A percentile compares a stretch with the other conserved stretches of the same genome.
Conservation (phyloP, 371 early-diverging fungal species). For the Sporodiniella umbellata region DNA sequence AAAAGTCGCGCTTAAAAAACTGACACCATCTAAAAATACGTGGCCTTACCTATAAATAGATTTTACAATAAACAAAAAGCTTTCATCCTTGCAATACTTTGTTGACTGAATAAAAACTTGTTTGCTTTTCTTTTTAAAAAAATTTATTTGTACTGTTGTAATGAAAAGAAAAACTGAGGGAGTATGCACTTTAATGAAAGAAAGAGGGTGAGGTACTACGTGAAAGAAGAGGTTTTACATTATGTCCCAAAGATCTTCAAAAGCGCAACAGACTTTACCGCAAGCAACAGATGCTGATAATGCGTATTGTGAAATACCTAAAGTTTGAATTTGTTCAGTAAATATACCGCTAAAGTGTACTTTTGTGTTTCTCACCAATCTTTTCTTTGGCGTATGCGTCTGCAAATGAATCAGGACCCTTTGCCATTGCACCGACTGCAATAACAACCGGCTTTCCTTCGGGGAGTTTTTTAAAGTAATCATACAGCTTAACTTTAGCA, state of each 20-base stretch:
- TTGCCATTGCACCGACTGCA: constrained; percentile 95
- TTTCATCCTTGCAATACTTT: too few relatives aligned
- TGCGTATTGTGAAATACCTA: constrained; percentile 88
- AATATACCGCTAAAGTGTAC: not conserved
- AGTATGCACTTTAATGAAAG: not conserved
- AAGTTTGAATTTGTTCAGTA: not conserved
- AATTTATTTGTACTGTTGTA: too few relatives aligned
- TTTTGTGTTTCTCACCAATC: constrained; percentile 48
- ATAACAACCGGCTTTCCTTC: constrained; percentile 77
- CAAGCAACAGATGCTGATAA: constrained; percentile 94
- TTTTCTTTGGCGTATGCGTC: constrained; percentile 89
- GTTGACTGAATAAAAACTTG: too few relatives aligned
- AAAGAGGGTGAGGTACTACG: not conserved
- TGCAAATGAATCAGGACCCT: constrained; percentile 92
- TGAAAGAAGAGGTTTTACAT: constrained; percentile 37
- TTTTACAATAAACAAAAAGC: too few relatives aligned
- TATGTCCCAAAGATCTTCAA: constrained; percentile 86
- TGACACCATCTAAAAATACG: not conserved
- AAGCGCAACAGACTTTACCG: constrained; percentile 82
- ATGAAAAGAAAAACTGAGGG: not conserved
- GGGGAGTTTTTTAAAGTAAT: constrained; percentile 72
- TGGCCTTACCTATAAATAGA: too few relatives aligned
- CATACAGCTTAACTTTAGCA: constrained; percentile 69
- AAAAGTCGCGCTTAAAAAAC: not conserved
- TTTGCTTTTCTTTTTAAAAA: too few relatives aligned